Evolutionary conservation across 2,329 filamentous ascomycete genomes (phyloP).

Genomic region (Kalaharituber pfeilii): DNA sequence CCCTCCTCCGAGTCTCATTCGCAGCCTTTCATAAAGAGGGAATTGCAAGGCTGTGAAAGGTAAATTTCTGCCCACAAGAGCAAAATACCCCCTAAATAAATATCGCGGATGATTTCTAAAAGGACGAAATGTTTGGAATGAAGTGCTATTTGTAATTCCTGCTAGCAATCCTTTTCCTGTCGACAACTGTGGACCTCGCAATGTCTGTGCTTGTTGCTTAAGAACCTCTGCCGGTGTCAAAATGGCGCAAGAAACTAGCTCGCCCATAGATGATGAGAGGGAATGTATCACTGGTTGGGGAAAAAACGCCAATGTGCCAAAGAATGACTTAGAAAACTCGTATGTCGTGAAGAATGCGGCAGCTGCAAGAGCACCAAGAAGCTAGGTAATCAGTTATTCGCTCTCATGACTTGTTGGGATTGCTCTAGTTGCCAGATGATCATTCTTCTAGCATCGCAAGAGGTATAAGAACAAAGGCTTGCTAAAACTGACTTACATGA

Average conservation of each 20-base stretch:
- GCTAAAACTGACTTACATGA: slow-evolving; percentile 38
- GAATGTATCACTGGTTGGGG: slow-evolving; percentile 56
- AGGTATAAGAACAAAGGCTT: neutral
- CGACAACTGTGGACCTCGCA: slow-evolving; percentile 27
- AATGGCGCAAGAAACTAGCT: slow-evolving; percentile 71
- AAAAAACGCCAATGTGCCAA: slow-evolving; percentile 31
- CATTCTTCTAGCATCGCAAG: no score
- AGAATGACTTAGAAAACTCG: slow-evolving; percentile 51
- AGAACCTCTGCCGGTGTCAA: slow-evolving; percentile 79
- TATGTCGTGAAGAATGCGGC: slow-evolving; percentile 85
- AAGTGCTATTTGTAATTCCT: slow-evolving; percentile 23
- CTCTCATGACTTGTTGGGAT: no score
- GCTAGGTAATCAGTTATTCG: no score
- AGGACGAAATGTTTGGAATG: slow-evolving; percentile 37
- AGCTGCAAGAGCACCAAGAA: no score
- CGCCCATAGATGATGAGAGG: slow-evolving; percentile 54
- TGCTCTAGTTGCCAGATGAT: no score
- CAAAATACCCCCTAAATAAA: slow-evolving; percentile 56
- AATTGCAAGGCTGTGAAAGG: slow-evolving; percentile 83
- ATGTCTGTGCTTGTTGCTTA: slow-evolving; percentile 87
- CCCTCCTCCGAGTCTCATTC: slow-evolving; percentile 34
- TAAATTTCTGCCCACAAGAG: slow-evolving; percentile 63
- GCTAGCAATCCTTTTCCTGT: slow-evolving; percentile 27
- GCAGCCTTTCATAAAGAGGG: slow-evolving; percentile 62
- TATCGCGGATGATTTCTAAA: slow-evolving; percentile 40